Evolutionary conservation across 768 basidiomycete genomes (phyloP), one percentile per base, ranked within the genome.

Genomic region (Suillus weaverae): DNA sequence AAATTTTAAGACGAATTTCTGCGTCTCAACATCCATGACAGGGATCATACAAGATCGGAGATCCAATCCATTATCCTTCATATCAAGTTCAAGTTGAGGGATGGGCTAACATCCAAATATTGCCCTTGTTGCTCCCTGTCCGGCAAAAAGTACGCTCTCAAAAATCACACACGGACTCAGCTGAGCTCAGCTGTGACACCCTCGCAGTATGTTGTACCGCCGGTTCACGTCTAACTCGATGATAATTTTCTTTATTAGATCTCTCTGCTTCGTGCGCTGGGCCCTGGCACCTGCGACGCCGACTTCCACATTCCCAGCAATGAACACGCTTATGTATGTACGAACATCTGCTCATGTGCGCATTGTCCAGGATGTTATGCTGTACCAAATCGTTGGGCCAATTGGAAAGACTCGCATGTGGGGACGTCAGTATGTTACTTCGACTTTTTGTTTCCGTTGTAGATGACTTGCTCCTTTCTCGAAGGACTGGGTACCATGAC

Each of bases 271-370:
- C 88, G 94, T 26, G 96, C 94, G 0, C n/a, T n/a, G n/a, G n/a
- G n/a, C n/a, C n/a, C 80, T 97, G 0, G 82, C 91, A 3, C 92
- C 95, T 0, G 82, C 85, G 7, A 97, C 94, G 0, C 91, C 92
- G 8, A 95, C 94, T 8, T 94, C 90, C 71, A 77, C 98, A 43
- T 99, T 96, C 72, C 97, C 97, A 2, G 97, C 97, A 0, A 99
- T 99, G 97, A 99, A 99, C 76, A 99, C 97, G 4, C 81, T 94
- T n/a, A n/a, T n/a, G n/a, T 68, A 99, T 99, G 97, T 99, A 93
- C 72, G 87, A 92, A 65, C 96, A 99, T 73, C 95, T 95, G 22
- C 82, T 99, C 51, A 99, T 72, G 77, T 99, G 50, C 84, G 86
- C 30, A 72, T 91, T 44, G 83, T 97, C 6, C 82, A 81, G 33